Percentiles rank a stretch among this genome's conserved stretches.
These are phyloP conservation scores for Colletotrichum scovillei DNA, from an alignment of 2,329 filamentous ascomycete genomes.

Conservation along the genomic window DNA sequence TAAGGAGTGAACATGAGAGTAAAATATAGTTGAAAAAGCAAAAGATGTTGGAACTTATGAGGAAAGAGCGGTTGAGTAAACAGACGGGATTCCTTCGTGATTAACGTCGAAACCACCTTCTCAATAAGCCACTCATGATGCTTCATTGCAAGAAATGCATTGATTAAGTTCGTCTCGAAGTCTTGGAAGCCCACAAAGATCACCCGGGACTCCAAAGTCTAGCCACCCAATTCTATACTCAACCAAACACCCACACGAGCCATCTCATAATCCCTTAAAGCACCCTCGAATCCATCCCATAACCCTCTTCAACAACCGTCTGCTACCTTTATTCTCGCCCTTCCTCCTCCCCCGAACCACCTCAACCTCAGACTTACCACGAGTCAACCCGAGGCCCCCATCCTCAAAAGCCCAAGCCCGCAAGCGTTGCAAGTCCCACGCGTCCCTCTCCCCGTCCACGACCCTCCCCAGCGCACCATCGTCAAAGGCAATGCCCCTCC, in stretches of 20 bases:
- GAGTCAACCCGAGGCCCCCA: neutral
- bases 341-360: neutral
- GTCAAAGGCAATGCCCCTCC: conserved; percentile 74
- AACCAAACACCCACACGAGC: neutral
- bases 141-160: too few species aligned
- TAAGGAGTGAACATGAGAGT: too few species aligned
- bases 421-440: conserved; percentile 64
- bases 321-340: neutral
- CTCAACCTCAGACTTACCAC: neutral
- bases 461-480: conserved; percentile 68
- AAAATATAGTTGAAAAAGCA: too few species aligned
- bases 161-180: too few species aligned
- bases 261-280: neutral
- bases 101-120: too few species aligned
- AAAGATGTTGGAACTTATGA: too few species aligned
- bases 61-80: too few species aligned
- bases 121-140: too few species aligned
- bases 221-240: conserved; percentile 32
- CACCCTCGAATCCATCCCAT: neutral
- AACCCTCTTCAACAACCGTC: neutral
- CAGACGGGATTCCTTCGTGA: too few species aligned
- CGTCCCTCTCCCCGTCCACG: conserved; percentile 62
- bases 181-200: too few species aligned
- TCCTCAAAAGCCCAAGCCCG: conserved; percentile 41
- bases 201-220: neutral